A percentile compares a stretch with the other conserved stretches of the same genome.
These are phyloP conservation scores for Inga leiocalycina DNA, from an alignment of 306 rosid species.

Conservation along the genomic window DNA sequence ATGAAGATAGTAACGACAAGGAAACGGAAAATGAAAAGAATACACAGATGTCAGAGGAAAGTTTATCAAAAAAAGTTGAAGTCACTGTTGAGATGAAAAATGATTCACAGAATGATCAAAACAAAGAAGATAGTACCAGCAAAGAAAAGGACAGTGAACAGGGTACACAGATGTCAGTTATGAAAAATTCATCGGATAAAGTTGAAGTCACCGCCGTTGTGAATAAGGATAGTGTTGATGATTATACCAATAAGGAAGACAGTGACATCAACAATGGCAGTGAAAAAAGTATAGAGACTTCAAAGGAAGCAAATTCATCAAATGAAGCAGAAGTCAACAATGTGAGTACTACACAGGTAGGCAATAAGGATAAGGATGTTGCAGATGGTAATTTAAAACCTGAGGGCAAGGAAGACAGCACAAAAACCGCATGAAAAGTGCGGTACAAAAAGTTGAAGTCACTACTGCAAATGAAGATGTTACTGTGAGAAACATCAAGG, in stretches of 20 bases:
- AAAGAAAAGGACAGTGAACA: not conserved
- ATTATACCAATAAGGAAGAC: not conserved
- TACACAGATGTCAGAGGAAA: conserved; percentile 2
- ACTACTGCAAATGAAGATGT: conserved; percentile 9
- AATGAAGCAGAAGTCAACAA: conserved; percentile 23
- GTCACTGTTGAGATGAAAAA: not conserved
- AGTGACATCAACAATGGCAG: conserved; percentile 10
- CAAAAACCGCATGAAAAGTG: conserved; percentile 1
- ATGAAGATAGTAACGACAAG: conserved; percentile 10
- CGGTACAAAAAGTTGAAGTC: conserved; percentile 16
- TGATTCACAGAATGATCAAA: not conserved
- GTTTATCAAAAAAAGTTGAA: conserved; percentile 32
- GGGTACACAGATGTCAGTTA: not conserved
- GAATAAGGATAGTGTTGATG: not conserved
- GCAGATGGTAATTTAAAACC: not conserved
- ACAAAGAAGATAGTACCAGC: not conserved
- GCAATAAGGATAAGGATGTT: conserved; percentile 23
- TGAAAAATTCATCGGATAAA: not conserved
- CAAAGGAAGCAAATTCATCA: conserved; percentile 19
- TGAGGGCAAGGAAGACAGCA: conserved; percentile 19
- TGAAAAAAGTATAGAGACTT: conserved; percentile 1
- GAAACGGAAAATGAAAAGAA: conserved; percentile 9
- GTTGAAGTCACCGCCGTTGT: not conserved
- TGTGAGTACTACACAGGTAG: not conserved
- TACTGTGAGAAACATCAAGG: conserved; percentile 12